Percentiles rank a stretch among this genome's conserved stretches.
These are phyloP conservation scores for Sporothrix brasiliensis DNA, from an alignment of 2,329 filamentous ascomycete species.

Conservation along the genomic window DNA sequence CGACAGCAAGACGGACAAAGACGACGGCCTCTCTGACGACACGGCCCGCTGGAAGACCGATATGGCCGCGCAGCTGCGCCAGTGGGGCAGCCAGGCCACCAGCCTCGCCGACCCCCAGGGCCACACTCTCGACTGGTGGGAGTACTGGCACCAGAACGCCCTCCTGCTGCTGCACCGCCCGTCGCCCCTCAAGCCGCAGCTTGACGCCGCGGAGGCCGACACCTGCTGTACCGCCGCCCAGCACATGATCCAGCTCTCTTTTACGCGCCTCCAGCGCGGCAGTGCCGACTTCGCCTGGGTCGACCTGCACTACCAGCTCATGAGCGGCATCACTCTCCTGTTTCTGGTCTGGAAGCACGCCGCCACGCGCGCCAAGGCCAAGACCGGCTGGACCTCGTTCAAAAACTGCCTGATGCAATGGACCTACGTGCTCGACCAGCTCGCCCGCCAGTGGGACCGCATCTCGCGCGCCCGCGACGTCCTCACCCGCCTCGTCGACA, in stretches of 20 bases:
- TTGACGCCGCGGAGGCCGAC: conserved; percentile 28
- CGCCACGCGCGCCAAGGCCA: conserved; percentile 25
- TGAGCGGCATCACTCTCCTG: conserved; percentile 38
- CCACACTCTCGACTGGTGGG: conserved; percentile 34
- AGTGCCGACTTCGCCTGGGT: conserved; percentile 37
- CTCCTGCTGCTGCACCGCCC: conserved; percentile 38
- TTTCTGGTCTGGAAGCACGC: conserved; percentile 35
- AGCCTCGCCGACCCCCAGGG: conserved; percentile 24
- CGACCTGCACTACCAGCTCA: conserved; percentile 38
- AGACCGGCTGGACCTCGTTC: conserved; percentile 36
- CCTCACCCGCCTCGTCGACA: conserved; percentile 27
- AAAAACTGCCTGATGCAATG: conserved; percentile 38
- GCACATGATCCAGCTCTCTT: conserved; percentile 37
- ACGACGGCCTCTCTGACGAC: background rate
- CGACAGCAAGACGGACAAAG: background rate
- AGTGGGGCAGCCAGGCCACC: conserved; percentile 20
- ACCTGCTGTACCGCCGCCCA: conserved; percentile 36
- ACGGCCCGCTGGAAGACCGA: conserved; percentile 26
- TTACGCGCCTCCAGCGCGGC: conserved; percentile 32
- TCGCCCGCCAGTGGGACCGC: conserved; percentile 36
- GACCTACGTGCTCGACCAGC: conserved; percentile 35
- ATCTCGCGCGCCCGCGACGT: conserved; percentile 30
- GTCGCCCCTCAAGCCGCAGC: conserved; percentile 30
- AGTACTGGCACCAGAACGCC: conserved; percentile 38
- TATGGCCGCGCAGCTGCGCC: conserved; percentile 18